Evolutionary conservation across 192 early-diverging fungal species (phyloP), one percentile per base, ranked within the genome.

Genomic region (Umbelopsis sp.): DNA sequence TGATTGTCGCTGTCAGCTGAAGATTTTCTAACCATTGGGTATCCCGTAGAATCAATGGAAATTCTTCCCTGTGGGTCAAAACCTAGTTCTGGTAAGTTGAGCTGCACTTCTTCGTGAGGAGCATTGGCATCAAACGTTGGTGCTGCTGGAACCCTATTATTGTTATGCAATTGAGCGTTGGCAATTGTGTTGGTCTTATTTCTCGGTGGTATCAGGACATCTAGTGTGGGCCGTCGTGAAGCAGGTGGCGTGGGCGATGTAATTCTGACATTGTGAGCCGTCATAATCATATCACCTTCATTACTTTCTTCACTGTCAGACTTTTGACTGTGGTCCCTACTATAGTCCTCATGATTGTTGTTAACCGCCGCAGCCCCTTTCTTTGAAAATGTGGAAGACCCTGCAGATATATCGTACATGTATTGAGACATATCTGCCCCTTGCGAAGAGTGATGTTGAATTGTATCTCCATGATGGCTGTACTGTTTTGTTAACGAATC

Each of bases 1-100:
- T 78, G 70, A 0, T 78, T 68, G 69, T 88, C 84, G 46, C 82
- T 84, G 47, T 80, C 81, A 49, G 49, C 75, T 58, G 47, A 74
- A 52, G 44, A 75, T 73, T 41, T 70, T 68, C 22, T 73, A 77
- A 69, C 78, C 70, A 30, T 73, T 52, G 22, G 66, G 55, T 51
- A 49, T 25, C 47, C 64, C 78, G 51, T 48, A 58, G 75, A 70
- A 72, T n/a, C 67, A 61, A 22, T 16, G 47, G 22, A 46, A 25
- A 53, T 45, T 66, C 45, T 49, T 71, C 74, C 35, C 13, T 25
- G 61, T 7, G 44, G 23, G 47, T 44, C 35, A 13, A 44, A 37
- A 3, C 22, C 23, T 49, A 41, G 21, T 41, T 47, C 7, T 35
- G 23, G 69, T 50, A 68, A 18, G 46, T n/a, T 23, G 33, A 61